Evolutionary conservation across 352 stramenopile species (phyloP).

Genomic region (Globisporangium polare): DNA sequence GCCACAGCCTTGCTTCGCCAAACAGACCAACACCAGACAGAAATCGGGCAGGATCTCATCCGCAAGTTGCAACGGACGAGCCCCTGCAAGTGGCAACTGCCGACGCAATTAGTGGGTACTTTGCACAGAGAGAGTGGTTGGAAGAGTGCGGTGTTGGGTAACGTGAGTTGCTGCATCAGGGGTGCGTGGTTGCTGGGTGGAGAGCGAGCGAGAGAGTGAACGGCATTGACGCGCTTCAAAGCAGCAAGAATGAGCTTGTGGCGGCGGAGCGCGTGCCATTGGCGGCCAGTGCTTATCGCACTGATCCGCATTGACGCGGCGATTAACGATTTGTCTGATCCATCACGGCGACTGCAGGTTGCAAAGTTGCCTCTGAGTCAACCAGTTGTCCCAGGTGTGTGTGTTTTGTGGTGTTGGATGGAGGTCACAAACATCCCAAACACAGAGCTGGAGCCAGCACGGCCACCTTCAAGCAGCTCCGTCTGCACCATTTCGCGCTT

Average conservation of each 20-base stretch:
- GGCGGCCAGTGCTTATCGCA: background rate
- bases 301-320: background rate
- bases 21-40: background rate
- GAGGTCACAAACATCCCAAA: too few species aligned
- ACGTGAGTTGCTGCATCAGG: background rate
- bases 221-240: background rate
- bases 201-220: background rate
- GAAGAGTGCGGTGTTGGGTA: background rate
- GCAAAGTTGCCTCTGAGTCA: too few species aligned
- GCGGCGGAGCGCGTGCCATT: background rate
- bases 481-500: too few species aligned
- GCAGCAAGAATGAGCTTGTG: conserved; percentile 13
- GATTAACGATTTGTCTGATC: too few species aligned
- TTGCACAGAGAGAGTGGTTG: background rate
- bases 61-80: background rate
- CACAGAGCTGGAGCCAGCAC: too few species aligned
- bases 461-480: too few species aligned
- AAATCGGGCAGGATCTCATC: background rate
- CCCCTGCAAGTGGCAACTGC: too few species aligned
- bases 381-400: too few species aligned
- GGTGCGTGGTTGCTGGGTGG: conserved; percentile 1
- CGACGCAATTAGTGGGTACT: background rate
- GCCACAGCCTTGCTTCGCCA: conserved; percentile 1
- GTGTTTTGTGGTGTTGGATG: too few species aligned
- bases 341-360: too few species aligned